These are phyloP conservation scores for Aspergillus udagawae DNA, from an alignment of 2,329 filamentous ascomycete genomes.

Conservation along the genomic window DNA sequence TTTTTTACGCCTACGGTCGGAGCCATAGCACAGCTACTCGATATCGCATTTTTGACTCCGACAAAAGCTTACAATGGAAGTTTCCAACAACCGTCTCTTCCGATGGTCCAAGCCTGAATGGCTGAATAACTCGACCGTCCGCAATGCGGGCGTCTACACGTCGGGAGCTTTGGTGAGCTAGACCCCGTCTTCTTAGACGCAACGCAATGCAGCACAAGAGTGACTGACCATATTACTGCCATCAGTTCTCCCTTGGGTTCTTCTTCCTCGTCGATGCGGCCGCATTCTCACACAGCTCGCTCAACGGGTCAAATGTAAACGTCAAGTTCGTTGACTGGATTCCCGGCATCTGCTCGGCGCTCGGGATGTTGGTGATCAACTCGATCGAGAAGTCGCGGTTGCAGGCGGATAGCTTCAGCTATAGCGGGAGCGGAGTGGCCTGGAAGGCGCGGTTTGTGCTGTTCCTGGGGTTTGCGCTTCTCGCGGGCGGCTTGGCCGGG, in stretches of 20 bases:
- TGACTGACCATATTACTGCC: background rate
- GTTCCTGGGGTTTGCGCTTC: constrained; percentile 65
- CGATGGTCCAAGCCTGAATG: constrained; percentile 64
- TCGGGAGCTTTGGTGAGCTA: constrained; percentile 60
- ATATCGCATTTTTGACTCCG: background rate
- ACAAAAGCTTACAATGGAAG: constrained; percentile 29
- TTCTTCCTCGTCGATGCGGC: constrained; percentile 67
- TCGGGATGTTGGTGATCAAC: constrained; percentile 71
- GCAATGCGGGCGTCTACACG: constrained; percentile 62
- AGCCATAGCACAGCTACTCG: background rate
- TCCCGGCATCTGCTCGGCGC: constrained; percentile 63
- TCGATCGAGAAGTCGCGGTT: constrained; percentile 65
- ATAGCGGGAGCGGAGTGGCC: constrained; percentile 62
- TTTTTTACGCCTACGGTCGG: background rate
- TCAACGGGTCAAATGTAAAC: constrained; percentile 60
- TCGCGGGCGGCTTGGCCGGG: constrained; percentile 65
- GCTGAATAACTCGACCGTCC: constrained; percentile 61
- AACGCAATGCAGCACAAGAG: background rate
- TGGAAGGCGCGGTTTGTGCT: constrained; percentile 67
- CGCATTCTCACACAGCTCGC: constrained; percentile 58
- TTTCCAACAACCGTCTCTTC: constrained; percentile 57
- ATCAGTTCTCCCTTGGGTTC: constrained; percentile 64
- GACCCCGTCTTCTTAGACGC: constrained; percentile 3
- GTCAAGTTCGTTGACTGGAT: constrained; percentile 71
- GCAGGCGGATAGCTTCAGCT: constrained; percentile 61